Evolutionary conservation across 148 eudicot species (phyloP).

Genomic region (Rhododendron simsii): DNA sequence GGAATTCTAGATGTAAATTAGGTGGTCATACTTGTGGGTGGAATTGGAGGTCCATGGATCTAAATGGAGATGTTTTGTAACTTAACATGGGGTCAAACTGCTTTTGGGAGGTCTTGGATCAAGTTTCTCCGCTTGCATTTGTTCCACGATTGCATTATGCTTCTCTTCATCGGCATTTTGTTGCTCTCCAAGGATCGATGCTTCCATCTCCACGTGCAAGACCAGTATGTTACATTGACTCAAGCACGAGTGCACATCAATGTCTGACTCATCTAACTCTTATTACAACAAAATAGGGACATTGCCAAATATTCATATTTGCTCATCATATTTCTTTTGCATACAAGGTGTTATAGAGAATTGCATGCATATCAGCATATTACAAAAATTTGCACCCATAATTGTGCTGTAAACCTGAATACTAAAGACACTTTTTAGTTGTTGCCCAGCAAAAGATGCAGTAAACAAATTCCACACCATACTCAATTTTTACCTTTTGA

Average conservation of each 20-base stretch:
- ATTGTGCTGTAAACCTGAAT: background rate
- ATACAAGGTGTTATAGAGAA: background rate
- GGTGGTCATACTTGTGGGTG: too few relatives aligned
- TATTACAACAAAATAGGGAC: background rate
- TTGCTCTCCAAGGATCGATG: background rate
- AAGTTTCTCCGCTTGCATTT: background rate
- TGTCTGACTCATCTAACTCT: background rate
- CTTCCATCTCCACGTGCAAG: background rate
- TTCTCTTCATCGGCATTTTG: background rate
- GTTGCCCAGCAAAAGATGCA: background rate
- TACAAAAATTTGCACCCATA: too few relatives aligned
- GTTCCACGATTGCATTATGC: background rate
- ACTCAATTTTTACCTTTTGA: background rate
- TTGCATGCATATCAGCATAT: background rate
- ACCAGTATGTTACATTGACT: background rate
- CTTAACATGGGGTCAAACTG: background rate
- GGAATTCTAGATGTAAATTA: background rate
- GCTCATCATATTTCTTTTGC: background rate
- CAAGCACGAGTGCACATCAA: background rate
- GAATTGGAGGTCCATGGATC: too few relatives aligned
- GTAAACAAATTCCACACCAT: background rate
- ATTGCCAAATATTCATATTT: background rate
- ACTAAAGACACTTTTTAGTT: background rate
- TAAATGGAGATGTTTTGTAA: background rate
- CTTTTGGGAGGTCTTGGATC: background rate